Conservation (phyloP, 805 yeast species). For the Monosporozyma solicola region DNA sequence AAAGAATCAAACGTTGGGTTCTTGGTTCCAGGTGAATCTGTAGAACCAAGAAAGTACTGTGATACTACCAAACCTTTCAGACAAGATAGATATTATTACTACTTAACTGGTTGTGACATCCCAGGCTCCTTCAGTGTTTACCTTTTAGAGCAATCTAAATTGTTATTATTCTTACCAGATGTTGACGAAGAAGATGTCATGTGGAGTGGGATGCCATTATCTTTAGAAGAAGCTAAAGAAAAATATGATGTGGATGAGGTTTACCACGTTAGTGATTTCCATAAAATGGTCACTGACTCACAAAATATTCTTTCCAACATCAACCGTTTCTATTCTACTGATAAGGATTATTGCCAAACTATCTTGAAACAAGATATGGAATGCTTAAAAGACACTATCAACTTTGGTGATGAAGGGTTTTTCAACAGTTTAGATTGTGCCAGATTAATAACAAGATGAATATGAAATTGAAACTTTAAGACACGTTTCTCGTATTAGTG, state of each 20-base stretch:
- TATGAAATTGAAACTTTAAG: constrained; percentile 70
- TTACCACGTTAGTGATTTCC: constrained; percentile 46
- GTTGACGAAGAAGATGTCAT: constrained; percentile 82
- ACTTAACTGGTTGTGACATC: constrained; percentile 72
- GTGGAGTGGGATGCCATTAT: constrained; percentile 91
- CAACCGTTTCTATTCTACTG: constrained; percentile 39
- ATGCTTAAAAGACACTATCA: constrained; percentile 19
- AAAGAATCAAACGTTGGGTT: constrained; percentile 34
- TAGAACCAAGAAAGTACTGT: constrained; percentile 58
- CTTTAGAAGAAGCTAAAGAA: constrained; percentile 51
- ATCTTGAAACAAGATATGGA: neutral
- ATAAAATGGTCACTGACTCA: neutral
- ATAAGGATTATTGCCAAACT: constrained; percentile 33
- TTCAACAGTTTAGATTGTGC: constrained; percentile 80
- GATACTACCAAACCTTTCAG: constrained; percentile 74
- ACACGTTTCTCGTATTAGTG: constrained; percentile 78
- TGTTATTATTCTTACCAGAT: constrained; percentile 71
- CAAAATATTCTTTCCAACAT: neutral
- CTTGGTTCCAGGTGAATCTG: constrained; percentile 53
- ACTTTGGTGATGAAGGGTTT: constrained; percentile 40
- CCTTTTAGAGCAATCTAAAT: constrained; percentile 41
- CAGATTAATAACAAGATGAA: constrained; percentile 72
- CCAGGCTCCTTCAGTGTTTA: constrained; percentile 69
- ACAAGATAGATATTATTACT: constrained; percentile 87
- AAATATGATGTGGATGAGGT: constrained; percentile 80